A percentile compares a stretch with the other conserved stretches of the same genome.
phyloP scores from a whole-genome alignment of 2,329 filamentous ascomycete species.

The Dryadomyces quercivorus region DNA sequence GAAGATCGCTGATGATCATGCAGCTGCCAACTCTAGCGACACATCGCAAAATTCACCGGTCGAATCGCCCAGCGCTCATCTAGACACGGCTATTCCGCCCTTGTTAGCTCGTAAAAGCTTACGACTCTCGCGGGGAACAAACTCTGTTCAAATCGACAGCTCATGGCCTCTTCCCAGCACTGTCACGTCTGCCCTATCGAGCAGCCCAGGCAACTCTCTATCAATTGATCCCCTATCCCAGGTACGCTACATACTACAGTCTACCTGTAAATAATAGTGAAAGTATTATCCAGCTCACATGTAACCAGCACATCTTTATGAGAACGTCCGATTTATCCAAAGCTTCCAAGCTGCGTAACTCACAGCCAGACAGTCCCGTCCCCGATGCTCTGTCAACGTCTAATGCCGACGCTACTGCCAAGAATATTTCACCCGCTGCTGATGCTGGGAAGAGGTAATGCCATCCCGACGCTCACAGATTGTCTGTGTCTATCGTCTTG shows the following conservation, averaged over 20 bases:
- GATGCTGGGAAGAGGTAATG: conserved; percentile 48
- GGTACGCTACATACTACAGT: conserved; percentile 8
- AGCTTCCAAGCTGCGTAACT: conserved; percentile 39
- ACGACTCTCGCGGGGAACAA: neutral
- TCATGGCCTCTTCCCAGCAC: neutral
- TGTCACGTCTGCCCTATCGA: conserved; percentile 2
- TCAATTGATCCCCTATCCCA: conserved; percentile 19
- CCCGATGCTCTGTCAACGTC: conserved; percentile 3
- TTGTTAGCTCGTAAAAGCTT: neutral
- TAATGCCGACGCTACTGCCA: conserved; percentile 27
- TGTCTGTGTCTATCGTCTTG: neutral
- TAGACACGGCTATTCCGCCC: neutral
- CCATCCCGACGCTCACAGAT: conserved; percentile 8
- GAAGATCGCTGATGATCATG: neutral
- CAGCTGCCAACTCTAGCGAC: neutral
- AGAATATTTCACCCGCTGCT: conserved; percentile 14
- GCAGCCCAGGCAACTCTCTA: conserved; percentile 8
- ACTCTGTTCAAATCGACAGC: neutral
- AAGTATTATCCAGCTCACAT: no score
- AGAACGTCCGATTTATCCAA: conserved; percentile 52
- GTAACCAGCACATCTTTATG: conserved; percentile 45
- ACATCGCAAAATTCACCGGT: neutral
- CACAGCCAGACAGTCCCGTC: conserved; percentile 37
- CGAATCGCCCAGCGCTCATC: neutral
- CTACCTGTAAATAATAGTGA: no score